These are phyloP conservation scores for Candida sonorensis DNA, from an alignment of 805 yeast genomes.

Conservation along the genomic window DNA sequence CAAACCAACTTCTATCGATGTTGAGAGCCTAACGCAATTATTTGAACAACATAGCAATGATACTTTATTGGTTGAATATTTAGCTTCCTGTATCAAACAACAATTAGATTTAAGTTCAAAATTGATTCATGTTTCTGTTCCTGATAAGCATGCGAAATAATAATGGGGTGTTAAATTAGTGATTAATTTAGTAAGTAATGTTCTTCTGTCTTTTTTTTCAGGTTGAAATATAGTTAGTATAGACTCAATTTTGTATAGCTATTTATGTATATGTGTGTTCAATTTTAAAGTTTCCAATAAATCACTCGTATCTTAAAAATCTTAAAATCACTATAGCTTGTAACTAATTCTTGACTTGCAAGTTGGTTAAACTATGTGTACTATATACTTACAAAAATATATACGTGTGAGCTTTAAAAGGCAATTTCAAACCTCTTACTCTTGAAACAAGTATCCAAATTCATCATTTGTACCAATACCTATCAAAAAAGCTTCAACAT, in stretches of 20 bases:
- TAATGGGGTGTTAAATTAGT: no score
- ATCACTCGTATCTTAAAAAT: no score
- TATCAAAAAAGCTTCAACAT: constrained; percentile 63
- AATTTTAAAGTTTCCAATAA: no score
- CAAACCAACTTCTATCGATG: constrained; percentile 43
- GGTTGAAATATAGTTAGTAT: neutral
- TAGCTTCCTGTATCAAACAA: constrained; percentile 77
- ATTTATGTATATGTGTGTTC: no score
- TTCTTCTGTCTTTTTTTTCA: neutral
- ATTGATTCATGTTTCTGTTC: constrained; percentile 47
- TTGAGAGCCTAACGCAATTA: constrained; percentile 48
- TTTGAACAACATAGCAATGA: constrained; percentile 74
- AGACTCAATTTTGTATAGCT: no score
- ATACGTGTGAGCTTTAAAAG: no score
- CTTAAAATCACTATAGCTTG: no score
- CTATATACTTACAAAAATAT: no score
- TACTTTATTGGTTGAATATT: constrained; percentile 71
- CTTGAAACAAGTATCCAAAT: constrained; percentile 30
- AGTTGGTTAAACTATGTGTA: no score
- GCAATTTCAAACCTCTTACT: no score
- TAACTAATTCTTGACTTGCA: no score
- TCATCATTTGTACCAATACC: constrained; percentile 42
- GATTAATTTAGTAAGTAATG: constrained; percentile 6
- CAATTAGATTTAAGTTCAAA: constrained; percentile 77
- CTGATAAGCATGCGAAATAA: constrained; percentile 29